Evolutionary conservation across 106 monocot genomes (phyloP).

Genomic region (Platanthera guangdongensis): DNA sequence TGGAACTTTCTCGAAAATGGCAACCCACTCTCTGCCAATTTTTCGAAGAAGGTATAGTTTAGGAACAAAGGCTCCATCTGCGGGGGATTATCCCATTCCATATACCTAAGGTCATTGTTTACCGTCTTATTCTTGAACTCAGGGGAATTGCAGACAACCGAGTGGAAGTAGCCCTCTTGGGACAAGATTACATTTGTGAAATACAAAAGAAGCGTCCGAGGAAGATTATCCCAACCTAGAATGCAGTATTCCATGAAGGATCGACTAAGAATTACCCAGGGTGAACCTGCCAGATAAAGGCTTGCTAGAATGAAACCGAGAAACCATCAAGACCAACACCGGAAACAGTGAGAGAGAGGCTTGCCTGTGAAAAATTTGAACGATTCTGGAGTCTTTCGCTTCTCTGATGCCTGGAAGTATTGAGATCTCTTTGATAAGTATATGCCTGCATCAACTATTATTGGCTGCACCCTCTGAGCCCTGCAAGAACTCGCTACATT

Average conservation of each 20-base stretch:
- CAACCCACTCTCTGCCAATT: conserved; percentile 25
- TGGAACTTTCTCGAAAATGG: conserved; percentile 41
- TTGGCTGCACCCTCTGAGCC: conserved; percentile 59
- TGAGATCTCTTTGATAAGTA: conserved; percentile 43
- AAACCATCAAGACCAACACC: not conserved
- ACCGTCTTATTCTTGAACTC: conserved; percentile 49
- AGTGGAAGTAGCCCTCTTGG: conserved; percentile 58
- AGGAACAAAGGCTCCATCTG: conserved; percentile 49
- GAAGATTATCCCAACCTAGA: conserved; percentile 58
- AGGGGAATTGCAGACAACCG: conserved; percentile 48
- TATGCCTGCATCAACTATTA: conserved; percentile 62
- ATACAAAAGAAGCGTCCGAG: conserved; percentile 53
- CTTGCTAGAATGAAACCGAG: not conserved
- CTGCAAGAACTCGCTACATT: conserved; percentile 3
- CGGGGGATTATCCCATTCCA: conserved; percentile 49
- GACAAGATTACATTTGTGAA: conserved; percentile 52
- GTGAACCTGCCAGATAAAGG: conserved; percentile 49
- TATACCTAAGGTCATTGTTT: conserved; percentile 40
- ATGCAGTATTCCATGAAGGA: conserved; percentile 49
- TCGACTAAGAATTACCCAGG: conserved; percentile 75
- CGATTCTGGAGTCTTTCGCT: conserved; percentile 43
- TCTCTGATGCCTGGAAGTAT: conserved; percentile 48
- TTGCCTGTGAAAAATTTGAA: conserved; percentile 65
- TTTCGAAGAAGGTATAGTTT: conserved; percentile 24
- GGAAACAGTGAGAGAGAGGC: not conserved